Base-by-base conservation (phyloP, 371 early-diverging fungal species). In the Basidiobolus heterosporus region DNA sequence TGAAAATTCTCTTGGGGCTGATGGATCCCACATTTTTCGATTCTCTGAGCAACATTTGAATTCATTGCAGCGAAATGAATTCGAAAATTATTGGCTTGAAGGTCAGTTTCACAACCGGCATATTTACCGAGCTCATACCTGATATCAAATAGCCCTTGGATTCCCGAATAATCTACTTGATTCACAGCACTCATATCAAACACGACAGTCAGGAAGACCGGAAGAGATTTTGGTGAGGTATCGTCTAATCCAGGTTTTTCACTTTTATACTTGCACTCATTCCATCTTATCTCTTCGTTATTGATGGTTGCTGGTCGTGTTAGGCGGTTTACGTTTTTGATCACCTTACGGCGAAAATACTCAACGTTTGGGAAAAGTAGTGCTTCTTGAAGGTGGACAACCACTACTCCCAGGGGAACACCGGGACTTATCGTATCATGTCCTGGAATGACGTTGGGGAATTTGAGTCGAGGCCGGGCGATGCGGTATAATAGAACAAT, bases 151-250 rank as follows among this genome's bases (percentile, higher is more conserved):
- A 88, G 65, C 11, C 71, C 68, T 51, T 86, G 86, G 42, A 81
- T 55, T 22, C 85, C 89, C 1, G 88, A 79, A 21, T 75, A 70
- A 49, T 91, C 91, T 54, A 91, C 70, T 21, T 68, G 62, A 45
- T 81, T 79, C 13, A 87, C 88, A 13, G 75, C 76, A 1, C 80
- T 66, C 41, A 91, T 67, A 55, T 88, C 88, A 13, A 91, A 62
- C n/a, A 91, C 58, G 18, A 91, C 53, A 0, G 88, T 79, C 38
- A 67, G 60, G 18, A 82, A 3, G 46, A 51, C 2, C 47, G 52
- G 53, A 5, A 3, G 30, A 30, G 30, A 9, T 9, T 9, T 30
- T 30, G 3, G 5, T 30, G 9, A 9, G 9, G 30, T 9, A 30
- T 30, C 30, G 30, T 9, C 9, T 30, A 9, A 30, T 9, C 9